Percentiles rank a stretch among this genome's conserved stretches.
phyloP scores from a whole-genome alignment of 305 asterid species.

The Stenogyne calaminthoides region DNA sequence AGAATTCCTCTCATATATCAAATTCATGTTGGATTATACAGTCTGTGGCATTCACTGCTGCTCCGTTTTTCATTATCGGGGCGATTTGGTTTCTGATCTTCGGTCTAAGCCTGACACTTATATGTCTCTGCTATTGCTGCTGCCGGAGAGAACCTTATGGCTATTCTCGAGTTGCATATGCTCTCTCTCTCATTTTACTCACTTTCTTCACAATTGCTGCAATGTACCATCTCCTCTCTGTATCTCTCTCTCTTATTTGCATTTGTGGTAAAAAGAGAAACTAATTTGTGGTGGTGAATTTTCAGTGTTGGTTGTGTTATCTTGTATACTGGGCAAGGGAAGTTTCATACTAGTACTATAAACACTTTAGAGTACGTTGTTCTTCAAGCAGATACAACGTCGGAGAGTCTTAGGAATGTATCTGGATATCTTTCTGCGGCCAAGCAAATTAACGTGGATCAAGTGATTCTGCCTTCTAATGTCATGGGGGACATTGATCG shows the following conservation, averaged over 20 bases:
- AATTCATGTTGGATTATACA: conserved; percentile 24
- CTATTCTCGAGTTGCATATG: conserved; percentile 79
- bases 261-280: background rate
- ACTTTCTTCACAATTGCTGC: conserved; percentile 71
- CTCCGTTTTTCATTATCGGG: conserved; percentile 64
- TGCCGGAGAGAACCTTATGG: conserved; percentile 76
- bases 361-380: conserved; percentile 65
- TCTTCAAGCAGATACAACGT: conserved; percentile 59
- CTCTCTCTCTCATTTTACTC: conserved; percentile 83
- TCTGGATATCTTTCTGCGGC: conserved; percentile 84
- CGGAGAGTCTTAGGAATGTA: conserved; percentile 60
- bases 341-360: conserved; percentile 55
- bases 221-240: conserved; percentile 51
- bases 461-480: conserved; percentile 59
- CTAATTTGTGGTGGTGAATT: conserved; percentile 25
- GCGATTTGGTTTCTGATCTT: conserved; percentile 72
- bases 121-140: conserved; percentile 70
- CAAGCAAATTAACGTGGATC: conserved; percentile 67
- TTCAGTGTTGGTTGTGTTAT: conserved; percentile 76
- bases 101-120: conserved; percentile 55
- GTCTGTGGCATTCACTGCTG: conserved; percentile 85
- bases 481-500: conserved; percentile 73
- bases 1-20: background rate
- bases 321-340: conserved; percentile 79
- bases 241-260: conserved; percentile 30